Base-by-base conservation (phyloP, 371 early-diverging fungal species). In the Mucor velutinosus region DNA sequence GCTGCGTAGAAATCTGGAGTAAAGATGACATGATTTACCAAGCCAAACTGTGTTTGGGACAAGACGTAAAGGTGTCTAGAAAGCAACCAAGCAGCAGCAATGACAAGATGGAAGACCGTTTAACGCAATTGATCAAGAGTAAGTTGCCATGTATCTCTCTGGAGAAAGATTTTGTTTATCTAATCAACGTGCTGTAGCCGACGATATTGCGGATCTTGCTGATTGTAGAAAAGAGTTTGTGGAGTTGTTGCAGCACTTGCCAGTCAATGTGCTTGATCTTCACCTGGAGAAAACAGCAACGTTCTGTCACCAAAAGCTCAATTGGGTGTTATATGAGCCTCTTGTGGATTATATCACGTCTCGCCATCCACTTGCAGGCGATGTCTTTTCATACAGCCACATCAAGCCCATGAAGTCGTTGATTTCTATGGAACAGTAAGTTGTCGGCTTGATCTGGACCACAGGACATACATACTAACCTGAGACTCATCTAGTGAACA, bases 361-460 rank as follows among this genome's bases (percentile, higher is more conserved):
- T 19, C 76, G 84, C 4, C 78, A 77, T 55, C 87, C 87, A 19
- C 70, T 82, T 59, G 73, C 81, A 23, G 80, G 86, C 12, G 76
- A 75, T 6, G 23, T 87, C 15, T 85, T 83, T 58, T 72, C 61
- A 33, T 73, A 81, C 53, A 30, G 56, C 4, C 74, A 70, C 19
- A 58, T 81, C 3, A 30, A 66, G 4, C 14, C 43, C 19, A 51
- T 72, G 47, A 59, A 64, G 2, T 69, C 69, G 5, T 29, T 75
- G 17, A 45, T 57, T 30, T 60, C 61, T 12, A 60, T 53, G 37
- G 68, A 74, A 12, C 53, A 60, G 77, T 77, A 74, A 72, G 72
- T 70, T 8, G 4, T 23, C 15, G 2, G 21, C 7, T 6, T 19
- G 37, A 5, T 14, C 55, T 15, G 19, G 47, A 12, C 5, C n/a